phyloP scores from a whole-genome alignment of 2,329 filamentous ascomycete species.

The Nakataea oryzae region DNA sequence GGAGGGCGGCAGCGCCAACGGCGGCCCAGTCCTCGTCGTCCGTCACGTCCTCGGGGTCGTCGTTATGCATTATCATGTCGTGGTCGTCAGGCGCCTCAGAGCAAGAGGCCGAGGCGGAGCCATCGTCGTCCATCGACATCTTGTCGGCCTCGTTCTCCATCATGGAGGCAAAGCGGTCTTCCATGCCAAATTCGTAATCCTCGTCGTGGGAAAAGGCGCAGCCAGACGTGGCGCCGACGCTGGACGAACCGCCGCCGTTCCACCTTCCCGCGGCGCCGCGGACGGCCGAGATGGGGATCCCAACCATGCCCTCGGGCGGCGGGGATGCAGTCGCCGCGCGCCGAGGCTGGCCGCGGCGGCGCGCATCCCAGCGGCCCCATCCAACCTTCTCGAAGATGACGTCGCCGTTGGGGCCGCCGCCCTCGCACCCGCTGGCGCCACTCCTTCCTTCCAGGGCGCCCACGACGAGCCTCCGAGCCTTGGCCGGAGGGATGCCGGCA shows the following conservation, averaged over 20 bases:
- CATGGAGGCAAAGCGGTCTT: slow-evolving; percentile 53
- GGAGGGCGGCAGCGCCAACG: slow-evolving; percentile 75
- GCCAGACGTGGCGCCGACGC: slow-evolving; percentile 56
- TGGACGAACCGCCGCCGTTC: slow-evolving; percentile 42
- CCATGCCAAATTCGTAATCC: not conserved
- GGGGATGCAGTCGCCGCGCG: slow-evolving; percentile 31
- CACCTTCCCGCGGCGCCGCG: slow-evolving; percentile 20
- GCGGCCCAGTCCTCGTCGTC: slow-evolving; percentile 95
- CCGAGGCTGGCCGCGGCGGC: slow-evolving; percentile 53
- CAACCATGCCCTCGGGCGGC: slow-evolving; percentile 31
- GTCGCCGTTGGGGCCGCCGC: slow-evolving; percentile 54
- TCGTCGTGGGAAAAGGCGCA: slow-evolving; percentile 57
- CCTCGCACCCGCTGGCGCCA: slow-evolving; percentile 39
- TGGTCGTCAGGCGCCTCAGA: slow-evolving; percentile 60
- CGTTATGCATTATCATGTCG: slow-evolving; percentile 49
- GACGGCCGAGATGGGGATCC: slow-evolving; percentile 45
- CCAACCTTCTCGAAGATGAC: slow-evolving; percentile 91
- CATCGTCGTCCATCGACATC: slow-evolving; percentile 65
- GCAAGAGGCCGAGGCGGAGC: slow-evolving; percentile 60
- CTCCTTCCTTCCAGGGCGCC: slow-evolving; percentile 72
- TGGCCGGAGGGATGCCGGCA: slow-evolving; percentile 75
- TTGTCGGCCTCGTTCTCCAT: slow-evolving; percentile 83
- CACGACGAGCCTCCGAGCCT: slow-evolving; percentile 86
- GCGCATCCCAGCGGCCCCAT: slow-evolving; percentile 93
- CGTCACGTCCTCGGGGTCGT: slow-evolving; percentile 76